Base-by-base conservation (phyloP, 352 stramenopile genomes). In the Pythium volutum region DNA sequence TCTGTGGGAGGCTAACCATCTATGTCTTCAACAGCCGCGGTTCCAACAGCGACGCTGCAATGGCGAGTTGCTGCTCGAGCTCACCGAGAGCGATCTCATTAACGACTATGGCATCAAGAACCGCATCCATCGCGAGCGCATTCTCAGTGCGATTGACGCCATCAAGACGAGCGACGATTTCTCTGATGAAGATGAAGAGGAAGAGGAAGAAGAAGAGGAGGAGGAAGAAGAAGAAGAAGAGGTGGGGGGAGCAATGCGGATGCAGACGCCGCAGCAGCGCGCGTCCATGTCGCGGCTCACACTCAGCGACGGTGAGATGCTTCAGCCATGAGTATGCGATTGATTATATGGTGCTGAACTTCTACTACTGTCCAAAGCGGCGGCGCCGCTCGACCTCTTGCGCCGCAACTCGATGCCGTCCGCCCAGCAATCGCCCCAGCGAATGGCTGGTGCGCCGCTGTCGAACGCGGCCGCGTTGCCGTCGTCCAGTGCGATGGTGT, bases 61-160 rank as follows among this genome's bases (percentile, higher is more conserved):
- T 14, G 84, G 84, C 0, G 79, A 88, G 48, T 84, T 87, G 72
- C 57, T 93, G 5, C 59, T 91, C 0, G 76, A 87, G 3, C 67
- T 93, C 54, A 84, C 77, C 0, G 84, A 93, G 59, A 87, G 71
- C 48, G 80, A 91, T 42, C 69, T 93, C 16, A 83, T 90, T 50
- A 89, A 90, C 50, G 81, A 91, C 56, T 86, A 89, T 51, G 79
- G 73, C 23, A 77, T 93, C 41, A 81, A 77, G 55, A 83, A 86
- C 45, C 76, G 81, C 25, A 51, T 84, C 20, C 71, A 87, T 16
- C 81, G 81, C 8, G 79, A 93, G 47, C 73, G 79, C 6, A 90
- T 93, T 47, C 62, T 93, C 25, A 86, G 75, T 52, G 84, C 81
- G 5, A 91, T 93, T 26, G 79, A 91, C 31, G 81, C 80, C 3